phyloP scores from a whole-genome alignment of 2,329 filamentous ascomycete genomes.

The Clarireedia homoeocarpa region DNA sequence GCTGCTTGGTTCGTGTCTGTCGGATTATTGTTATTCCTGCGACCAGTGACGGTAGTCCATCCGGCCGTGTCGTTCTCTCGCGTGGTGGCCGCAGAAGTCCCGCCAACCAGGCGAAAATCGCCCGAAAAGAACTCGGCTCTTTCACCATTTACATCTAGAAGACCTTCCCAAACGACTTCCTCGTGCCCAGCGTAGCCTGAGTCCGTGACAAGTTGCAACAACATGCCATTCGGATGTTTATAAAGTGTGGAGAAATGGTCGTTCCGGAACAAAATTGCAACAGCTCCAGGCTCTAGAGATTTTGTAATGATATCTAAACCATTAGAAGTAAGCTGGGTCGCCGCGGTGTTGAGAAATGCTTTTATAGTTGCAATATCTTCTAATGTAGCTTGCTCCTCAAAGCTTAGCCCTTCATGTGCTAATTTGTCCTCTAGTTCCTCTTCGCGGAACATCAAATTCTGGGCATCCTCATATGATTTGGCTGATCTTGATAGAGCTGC shows the following conservation, averaged over 20 bases:
- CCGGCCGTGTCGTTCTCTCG: slow-evolving; percentile 8
- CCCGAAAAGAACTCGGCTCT: slow-evolving; percentile 79
- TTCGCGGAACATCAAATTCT: slow-evolving; percentile 80
- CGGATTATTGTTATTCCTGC: neutral
- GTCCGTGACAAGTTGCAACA: slow-evolving; percentile 85
- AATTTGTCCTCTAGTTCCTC: slow-evolving; percentile 83
- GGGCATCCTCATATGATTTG: slow-evolving; percentile 82
- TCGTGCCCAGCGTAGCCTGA: slow-evolving; percentile 81
- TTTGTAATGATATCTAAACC: slow-evolving; percentile 69
- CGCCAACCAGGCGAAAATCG: slow-evolving; percentile 80
- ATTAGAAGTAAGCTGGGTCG: slow-evolving; percentile 79
- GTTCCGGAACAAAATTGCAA: slow-evolving; percentile 91
- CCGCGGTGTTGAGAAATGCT: slow-evolving; percentile 67
- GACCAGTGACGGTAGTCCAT: slow-evolving; percentile 19
- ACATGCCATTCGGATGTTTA: slow-evolving; percentile 69
- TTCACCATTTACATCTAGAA: slow-evolving; percentile 81
- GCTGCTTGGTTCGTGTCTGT: slow-evolving; percentile 3
- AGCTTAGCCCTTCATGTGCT: slow-evolving; percentile 50
- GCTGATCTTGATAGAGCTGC: slow-evolving; percentile 66
- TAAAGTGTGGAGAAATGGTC: slow-evolving; percentile 95
- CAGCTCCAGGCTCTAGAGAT: slow-evolving; percentile 64
- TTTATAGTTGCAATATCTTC: slow-evolving; percentile 82
- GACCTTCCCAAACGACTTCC: slow-evolving; percentile 92
- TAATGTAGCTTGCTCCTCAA: slow-evolving; percentile 70
- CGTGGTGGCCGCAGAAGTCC: slow-evolving; percentile 29